phyloP scores from a whole-genome alignment of 2,329 filamentous ascomycete species.

The Colletotrichum karsti region DNA sequence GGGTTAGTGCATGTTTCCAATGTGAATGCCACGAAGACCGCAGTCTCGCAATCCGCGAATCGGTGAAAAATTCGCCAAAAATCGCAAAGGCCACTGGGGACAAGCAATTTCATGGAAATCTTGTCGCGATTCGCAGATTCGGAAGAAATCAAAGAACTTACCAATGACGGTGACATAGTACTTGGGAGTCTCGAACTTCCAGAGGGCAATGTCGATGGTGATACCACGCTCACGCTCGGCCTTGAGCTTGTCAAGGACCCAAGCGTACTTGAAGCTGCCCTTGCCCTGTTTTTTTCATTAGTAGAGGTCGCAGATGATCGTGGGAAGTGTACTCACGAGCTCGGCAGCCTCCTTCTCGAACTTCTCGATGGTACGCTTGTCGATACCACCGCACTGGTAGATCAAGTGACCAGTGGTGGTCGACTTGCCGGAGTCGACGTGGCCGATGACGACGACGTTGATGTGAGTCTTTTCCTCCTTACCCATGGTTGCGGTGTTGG shows the following conservation, averaged over 20 bases:
- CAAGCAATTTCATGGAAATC: no score
- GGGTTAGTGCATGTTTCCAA: neutral
- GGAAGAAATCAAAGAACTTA: slow-evolving; percentile 52
- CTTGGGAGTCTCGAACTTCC: slow-evolving; percentile 99
- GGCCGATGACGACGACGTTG: slow-evolving; percentile 98
- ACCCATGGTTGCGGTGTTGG: slow-evolving; percentile 49
- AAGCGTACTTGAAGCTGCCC: slow-evolving; percentile 98
- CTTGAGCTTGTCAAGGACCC: slow-evolving; percentile 99
- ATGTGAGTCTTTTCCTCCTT: slow-evolving; percentile 97
- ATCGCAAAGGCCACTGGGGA: no score
- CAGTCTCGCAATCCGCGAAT: no score
- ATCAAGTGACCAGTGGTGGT: slow-evolving; percentile 94
- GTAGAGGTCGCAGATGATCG: neutral
- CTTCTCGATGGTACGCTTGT: slow-evolving; percentile 99
- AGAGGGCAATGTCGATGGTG: slow-evolving; percentile 99
- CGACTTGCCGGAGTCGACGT: slow-evolving; percentile 99
- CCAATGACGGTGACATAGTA: slow-evolving; percentile 98
- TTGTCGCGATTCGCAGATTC: neutral
- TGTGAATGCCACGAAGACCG: no score
- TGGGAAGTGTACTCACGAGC: neutral
- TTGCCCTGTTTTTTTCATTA: slow-evolving; percentile 83
- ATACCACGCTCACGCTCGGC: slow-evolving; percentile 99
- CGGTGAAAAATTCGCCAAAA: neutral
- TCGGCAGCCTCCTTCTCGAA: slow-evolving; percentile 94
- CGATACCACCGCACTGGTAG: slow-evolving; percentile 99